Evolutionary conservation across 176 grass and related monocot species (phyloP), one percentile per base, ranked within the genome.

Genomic region (Thinopyrum elongatum): DNA sequence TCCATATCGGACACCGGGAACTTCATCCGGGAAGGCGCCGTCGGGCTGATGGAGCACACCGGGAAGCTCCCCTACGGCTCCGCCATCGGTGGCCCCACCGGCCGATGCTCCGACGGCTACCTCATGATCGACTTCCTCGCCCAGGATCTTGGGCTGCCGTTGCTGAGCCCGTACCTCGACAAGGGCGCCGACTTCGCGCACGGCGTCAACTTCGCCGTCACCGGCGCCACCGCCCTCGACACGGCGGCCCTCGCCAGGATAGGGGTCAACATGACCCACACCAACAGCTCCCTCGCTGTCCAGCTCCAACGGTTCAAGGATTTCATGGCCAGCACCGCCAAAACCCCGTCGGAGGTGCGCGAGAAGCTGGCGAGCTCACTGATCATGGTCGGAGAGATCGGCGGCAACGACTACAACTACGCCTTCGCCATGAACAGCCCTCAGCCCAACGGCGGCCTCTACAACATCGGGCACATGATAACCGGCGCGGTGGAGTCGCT

Each of bases 351-450:
- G 0, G 72, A 75, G 72, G 1, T 1, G 14, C 72, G 70, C 75
- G 22, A 85, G 21, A 84, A 82, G 79, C 30, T 84, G 76, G 25
- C 82, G 5, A 44, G 7, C 0, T 83, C 92, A 3, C 82, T 97
- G 13, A 82, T 97, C 57, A 77, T 95, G 86, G 81, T 98, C 0
- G 95, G 95, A 1, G 95, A 98, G 77, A 98, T 98, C 0, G 95
- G 95, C n/a, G 95, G 95, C 5, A 98, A 98, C 80, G 95, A 98
- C 70, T 98, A 98, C 90, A 98, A 98, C 83, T 94, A 94, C 69
- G 95, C 86, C 23, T 98, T 98, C 84, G 69, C 73, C 26, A 33
- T 79, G 86, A 87, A 84, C 76, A 36, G 61, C 41, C 88, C 83
- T 0, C 3, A 3, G 7, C 2, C 44, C 22, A 60, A 68, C n/a